Percentiles rank a stretch among this genome's conserved stretches.
Evolutionary conservation across 2,329 filamentous ascomycete species (phyloP).

Genomic region (Colletotrichum liaoningense): DNA sequence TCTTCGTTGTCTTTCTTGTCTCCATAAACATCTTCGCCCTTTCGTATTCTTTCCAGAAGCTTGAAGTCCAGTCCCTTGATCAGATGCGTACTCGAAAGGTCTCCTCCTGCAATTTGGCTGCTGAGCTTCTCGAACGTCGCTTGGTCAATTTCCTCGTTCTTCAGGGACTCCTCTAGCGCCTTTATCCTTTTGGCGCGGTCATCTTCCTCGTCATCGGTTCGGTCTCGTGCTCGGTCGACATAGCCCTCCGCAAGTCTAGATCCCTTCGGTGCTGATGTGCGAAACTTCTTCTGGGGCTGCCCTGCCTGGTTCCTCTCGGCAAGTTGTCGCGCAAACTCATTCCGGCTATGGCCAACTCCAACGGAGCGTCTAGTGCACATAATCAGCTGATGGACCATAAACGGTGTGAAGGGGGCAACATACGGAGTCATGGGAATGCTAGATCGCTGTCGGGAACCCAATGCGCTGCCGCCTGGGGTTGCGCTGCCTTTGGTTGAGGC

Average conservation of each 20-base stretch:
- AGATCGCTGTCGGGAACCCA: slow-evolving; percentile 82
- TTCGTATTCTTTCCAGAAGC: slow-evolving; percentile 75
- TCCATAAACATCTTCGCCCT: slow-evolving; percentile 75
- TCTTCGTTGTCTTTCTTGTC: slow-evolving; percentile 46
- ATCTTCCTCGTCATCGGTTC: slow-evolving; percentile 65
- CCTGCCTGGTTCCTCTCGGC: slow-evolving; percentile 73
- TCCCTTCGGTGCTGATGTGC: slow-evolving; percentile 84
- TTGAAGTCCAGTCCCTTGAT: slow-evolving; percentile 93
- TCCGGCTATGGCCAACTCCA: slow-evolving; percentile 58
- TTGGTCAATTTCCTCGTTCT: slow-evolving; percentile 85
- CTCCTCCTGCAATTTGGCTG: slow-evolving; percentile 84
- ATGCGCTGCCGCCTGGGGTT: slow-evolving; percentile 50
- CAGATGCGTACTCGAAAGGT: slow-evolving; percentile 83
- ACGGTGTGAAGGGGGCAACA: slow-evolving; percentile 45
- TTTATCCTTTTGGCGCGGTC: slow-evolving; percentile 75
- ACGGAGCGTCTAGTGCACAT: slow-evolving; percentile 71
- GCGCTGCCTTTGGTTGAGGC: slow-evolving; percentile 53
- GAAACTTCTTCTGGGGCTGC: slow-evolving; percentile 77
- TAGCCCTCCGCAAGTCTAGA: slow-evolving; percentile 84
- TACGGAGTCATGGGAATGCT: slow-evolving; percentile 96
- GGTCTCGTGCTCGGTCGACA: slow-evolving; percentile 79
- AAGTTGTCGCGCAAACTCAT: slow-evolving; percentile 86
- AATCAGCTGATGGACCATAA: slow-evolving; percentile 38
- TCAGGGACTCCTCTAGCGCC: slow-evolving; percentile 83
- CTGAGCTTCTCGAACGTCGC: slow-evolving; percentile 81